These are phyloP conservation scores for Cudoniella acicularis DNA, from an alignment of 495 filamentous ascomycete species.

Conservation along the genomic window DNA sequence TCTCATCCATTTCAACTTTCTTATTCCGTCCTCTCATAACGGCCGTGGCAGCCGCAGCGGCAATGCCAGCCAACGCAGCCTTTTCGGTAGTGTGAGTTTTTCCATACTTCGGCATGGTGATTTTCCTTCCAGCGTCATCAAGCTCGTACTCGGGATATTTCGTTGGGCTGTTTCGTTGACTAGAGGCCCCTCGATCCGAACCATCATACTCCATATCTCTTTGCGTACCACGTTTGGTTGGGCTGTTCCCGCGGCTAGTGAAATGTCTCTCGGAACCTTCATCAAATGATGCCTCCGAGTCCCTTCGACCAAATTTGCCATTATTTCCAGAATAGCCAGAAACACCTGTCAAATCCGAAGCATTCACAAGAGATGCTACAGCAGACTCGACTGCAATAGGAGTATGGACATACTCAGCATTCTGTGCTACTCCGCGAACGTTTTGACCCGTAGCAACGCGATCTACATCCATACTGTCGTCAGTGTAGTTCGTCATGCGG, in stretches of 20 bases:
- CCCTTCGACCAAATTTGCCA: constrained; percentile 22
- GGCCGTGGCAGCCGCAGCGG: constrained; percentile 45
- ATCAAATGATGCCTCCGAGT: constrained; percentile 37
- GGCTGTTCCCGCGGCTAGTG: constrained; percentile 24
- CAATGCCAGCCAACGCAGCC: constrained; percentile 47
- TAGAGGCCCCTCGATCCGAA: constrained; percentile 19
- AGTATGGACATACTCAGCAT: constrained; percentile 69
- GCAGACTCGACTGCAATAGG: constrained; percentile 77
- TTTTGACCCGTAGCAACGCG: constrained; percentile 61
- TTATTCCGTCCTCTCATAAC: constrained; percentile 37
- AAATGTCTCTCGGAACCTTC: constrained; percentile 34
- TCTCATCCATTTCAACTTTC: constrained; percentile 29
- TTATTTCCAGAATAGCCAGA: constrained; percentile 32
- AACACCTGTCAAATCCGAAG: constrained; percentile 60
- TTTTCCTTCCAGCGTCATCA: constrained; percentile 51
- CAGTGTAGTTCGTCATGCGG: constrained; percentile 58
- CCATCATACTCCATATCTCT: constrained; percentile 25
- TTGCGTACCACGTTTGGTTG: constrained; percentile 14
- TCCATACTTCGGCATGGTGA: constrained; percentile 32
- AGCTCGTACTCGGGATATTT: constrained; percentile 43
- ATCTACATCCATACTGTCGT: constrained; percentile 65
- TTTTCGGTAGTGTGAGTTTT: constrained; percentile 44
- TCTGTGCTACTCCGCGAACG: constrained; percentile 63
- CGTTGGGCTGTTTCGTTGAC: constrained; percentile 18
- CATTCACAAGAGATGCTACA: constrained; percentile 81